Percentiles rank a stretch among this genome's conserved stretches.
Evolutionary conservation across 352 stramenopile genomes (phyloP).

Genomic region (Globisporangium nunn): DNA sequence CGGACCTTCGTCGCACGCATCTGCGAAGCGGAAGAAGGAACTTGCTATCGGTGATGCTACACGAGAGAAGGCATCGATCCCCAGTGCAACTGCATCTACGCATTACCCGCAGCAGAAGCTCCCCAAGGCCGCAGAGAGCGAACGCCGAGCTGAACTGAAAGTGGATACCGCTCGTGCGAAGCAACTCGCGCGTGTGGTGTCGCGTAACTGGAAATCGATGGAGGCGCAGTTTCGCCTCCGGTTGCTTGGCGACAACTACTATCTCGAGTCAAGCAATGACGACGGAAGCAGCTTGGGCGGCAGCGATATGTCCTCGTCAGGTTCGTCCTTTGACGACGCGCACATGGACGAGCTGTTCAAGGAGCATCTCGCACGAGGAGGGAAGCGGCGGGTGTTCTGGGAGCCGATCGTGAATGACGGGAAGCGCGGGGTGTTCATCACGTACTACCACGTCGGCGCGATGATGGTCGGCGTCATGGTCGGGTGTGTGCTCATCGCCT

Average conservation of each 20-base stretch:
- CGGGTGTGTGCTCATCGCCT: slow-evolving; percentile 49
- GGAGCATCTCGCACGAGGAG: slow-evolving; percentile 7
- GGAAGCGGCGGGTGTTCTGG: slow-evolving; percentile 44
- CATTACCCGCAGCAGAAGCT: background rate
- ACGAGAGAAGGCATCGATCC: background rate
- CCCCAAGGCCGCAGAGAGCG: background rate
- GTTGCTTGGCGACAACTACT: slow-evolving; percentile 52
- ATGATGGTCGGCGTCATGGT: slow-evolving; percentile 43
- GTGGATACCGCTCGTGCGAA: slow-evolving; percentile 10
- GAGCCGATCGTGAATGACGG: slow-evolving; percentile 68
- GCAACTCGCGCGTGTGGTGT: slow-evolving; percentile 15
- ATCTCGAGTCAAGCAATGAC: slow-evolving; percentile 43
- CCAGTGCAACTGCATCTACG: background rate
- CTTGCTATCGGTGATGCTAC: background rate
- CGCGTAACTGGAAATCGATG: slow-evolving; percentile 21
- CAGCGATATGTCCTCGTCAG: slow-evolving; percentile 4
- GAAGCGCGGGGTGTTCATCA: slow-evolving; percentile 75
- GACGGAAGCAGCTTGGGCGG: slow-evolving; percentile 18
- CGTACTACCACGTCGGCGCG: slow-evolving; percentile 62
- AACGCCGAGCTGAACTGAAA: background rate
- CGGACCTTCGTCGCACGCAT: slow-evolving; percentile 46
- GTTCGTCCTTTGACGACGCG: slow-evolving; percentile 19
- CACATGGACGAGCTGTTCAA: slow-evolving; percentile 18
- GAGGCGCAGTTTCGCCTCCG: slow-evolving; percentile 44
- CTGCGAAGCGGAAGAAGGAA: slow-evolving; percentile 2